Conservation (phyloP, 768 basidiomycete species). For the Agrocybe pediades region DNA sequence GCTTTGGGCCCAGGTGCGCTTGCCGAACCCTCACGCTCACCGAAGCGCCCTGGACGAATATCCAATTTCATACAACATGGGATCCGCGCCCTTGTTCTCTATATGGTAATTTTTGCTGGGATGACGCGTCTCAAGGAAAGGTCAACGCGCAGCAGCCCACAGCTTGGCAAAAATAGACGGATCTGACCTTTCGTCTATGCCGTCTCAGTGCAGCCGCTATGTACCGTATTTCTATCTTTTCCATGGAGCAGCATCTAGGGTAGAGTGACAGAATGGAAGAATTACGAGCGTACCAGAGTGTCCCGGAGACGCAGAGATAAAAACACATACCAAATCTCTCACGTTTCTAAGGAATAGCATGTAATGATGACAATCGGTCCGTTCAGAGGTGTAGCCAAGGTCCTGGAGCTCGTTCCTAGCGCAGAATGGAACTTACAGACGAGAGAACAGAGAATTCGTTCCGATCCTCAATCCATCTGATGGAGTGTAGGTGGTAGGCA, state of each 20-base stretch:
- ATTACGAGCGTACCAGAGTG: background rate
- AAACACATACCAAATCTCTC: too few species aligned
- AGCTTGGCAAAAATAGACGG: background rate
- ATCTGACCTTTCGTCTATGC: background rate
- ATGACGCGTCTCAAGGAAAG: too few species aligned
- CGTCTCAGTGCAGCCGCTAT: background rate
- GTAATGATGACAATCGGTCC: background rate
- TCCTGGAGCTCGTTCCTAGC: background rate
- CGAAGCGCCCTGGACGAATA: background rate
- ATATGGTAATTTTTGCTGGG: background rate
- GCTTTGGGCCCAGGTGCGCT: too few species aligned
- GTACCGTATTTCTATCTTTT: background rate
- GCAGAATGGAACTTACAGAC: slow-evolving; percentile 4
- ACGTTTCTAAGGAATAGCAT: too few species aligned
- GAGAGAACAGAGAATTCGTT: slow-evolving; percentile 8
- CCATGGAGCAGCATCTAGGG: background rate
- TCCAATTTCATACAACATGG: too few species aligned
- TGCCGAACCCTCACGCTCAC: background rate
- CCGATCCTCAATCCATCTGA: slow-evolving; percentile 2
- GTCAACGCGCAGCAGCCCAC: too few species aligned
- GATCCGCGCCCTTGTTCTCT: background rate
- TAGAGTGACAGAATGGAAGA: too few species aligned
- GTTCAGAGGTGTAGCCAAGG: background rate
- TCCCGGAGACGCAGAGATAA: background rate
- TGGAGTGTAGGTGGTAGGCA: background rate